These are phyloP conservation scores for Aspergillus mulundensis DNA, from an alignment of 495 filamentous ascomycete species.

Conservation along the genomic window DNA sequence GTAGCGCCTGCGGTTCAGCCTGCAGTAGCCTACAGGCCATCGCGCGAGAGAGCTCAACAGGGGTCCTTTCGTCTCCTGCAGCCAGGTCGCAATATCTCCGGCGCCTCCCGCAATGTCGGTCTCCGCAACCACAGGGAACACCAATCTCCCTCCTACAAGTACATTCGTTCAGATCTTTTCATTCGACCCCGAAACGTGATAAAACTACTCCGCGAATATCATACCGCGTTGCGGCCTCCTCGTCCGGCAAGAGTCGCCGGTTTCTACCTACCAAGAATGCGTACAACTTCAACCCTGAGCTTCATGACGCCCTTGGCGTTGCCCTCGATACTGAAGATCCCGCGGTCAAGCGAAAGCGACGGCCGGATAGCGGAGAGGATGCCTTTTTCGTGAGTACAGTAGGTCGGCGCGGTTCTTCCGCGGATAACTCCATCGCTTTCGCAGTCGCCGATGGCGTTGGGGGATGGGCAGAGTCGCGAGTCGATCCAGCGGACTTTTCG, in stretches of 20 bases:
- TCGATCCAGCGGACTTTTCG: slow-evolving; percentile 93
- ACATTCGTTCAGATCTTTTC: slow-evolving; percentile 22
- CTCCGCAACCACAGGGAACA: slow-evolving; percentile 4
- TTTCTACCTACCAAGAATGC: slow-evolving; percentile 68
- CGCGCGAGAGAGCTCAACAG: slow-evolving; percentile 21
- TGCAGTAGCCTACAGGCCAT: slow-evolving; percentile 36
- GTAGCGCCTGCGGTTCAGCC: slow-evolving; percentile 39
- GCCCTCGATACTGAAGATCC: slow-evolving; percentile 40
- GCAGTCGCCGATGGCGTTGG: slow-evolving; percentile 94
- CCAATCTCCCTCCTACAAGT: background rate
- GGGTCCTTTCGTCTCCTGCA: slow-evolving; percentile 9
- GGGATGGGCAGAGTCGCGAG: slow-evolving; percentile 84
- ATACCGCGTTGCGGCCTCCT: slow-evolving; percentile 52
- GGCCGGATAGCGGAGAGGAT: slow-evolving; percentile 87
- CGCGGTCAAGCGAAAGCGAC: slow-evolving; percentile 29
- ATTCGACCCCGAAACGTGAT: slow-evolving; percentile 23
- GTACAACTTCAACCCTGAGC: slow-evolving; percentile 71
- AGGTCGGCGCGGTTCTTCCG: slow-evolving; percentile 45
- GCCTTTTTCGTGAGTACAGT: slow-evolving; percentile 87
- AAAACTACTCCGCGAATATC: slow-evolving; percentile 31
- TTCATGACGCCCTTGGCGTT: slow-evolving; percentile 47
- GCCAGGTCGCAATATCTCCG: slow-evolving; percentile 8
- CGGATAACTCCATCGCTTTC: slow-evolving; percentile 52
- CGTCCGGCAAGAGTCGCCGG: slow-evolving; percentile 70
- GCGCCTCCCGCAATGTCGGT: slow-evolving; percentile 3